Evolutionary conservation across 257 asterid species (phyloP).

Genomic region (Voacanga thouarsii): DNA sequence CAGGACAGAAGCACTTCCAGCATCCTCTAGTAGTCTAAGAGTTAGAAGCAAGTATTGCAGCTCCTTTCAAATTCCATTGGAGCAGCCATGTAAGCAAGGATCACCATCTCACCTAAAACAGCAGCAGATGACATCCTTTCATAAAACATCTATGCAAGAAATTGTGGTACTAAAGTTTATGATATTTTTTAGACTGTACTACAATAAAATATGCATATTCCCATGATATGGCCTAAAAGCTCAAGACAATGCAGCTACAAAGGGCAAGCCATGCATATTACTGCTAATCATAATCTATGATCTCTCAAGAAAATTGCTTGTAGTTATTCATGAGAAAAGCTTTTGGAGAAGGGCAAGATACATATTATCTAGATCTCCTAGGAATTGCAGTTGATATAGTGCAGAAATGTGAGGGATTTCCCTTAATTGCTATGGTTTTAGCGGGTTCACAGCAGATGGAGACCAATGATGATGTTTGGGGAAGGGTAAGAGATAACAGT

Average conservation of each 20-base stretch:
- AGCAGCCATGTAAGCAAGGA: no score
- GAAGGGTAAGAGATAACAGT: slow-evolving; percentile 34
- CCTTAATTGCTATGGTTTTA: slow-evolving; percentile 45
- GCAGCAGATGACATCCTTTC: not conserved
- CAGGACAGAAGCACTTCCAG: not conserved
- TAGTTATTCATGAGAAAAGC: slow-evolving; percentile 43
- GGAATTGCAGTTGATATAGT: slow-evolving; percentile 43
- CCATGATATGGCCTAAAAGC: not conserved
- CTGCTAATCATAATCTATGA: not conserved
- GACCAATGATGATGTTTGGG: slow-evolving; percentile 41
- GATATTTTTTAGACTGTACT: no score
- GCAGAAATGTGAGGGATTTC: slow-evolving; percentile 52
- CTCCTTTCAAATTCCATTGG: no score
- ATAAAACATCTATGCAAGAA: not conserved
- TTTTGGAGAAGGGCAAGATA: slow-evolving; percentile 26
- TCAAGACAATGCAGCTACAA: not conserved
- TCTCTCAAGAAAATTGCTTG: slow-evolving; percentile 28
- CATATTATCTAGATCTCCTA: slow-evolving; percentile 30
- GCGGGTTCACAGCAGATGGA: slow-evolving; percentile 44
- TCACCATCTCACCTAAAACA: no score
- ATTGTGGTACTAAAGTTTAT: not conserved
- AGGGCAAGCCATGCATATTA: not conserved
- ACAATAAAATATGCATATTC: not conserved
- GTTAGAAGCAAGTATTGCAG: not conserved
- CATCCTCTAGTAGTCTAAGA: not conserved